Evolutionary conservation across 164 flowering plant genomes (phyloP).

Genomic region (Saururus chinensis): DNA sequence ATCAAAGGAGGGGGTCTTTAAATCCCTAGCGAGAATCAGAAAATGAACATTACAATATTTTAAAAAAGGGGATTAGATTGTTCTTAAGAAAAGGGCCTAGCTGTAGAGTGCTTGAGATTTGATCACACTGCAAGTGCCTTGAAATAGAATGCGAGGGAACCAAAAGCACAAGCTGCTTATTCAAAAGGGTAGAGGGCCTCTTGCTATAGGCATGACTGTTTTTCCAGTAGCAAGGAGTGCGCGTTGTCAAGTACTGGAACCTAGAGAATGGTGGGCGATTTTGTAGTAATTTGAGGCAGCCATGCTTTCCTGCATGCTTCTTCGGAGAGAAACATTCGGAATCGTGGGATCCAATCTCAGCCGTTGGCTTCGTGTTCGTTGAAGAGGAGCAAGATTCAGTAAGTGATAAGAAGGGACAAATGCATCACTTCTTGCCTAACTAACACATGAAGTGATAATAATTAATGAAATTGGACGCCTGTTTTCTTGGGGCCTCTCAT

Average conservation of each 20-base stretch:
- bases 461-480: neutral
- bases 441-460: neutral
- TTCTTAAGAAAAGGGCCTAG: neutral
- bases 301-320: neutral
- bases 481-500: neutral
- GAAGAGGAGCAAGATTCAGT: neutral
- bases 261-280: neutral
- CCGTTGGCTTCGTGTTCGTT: neutral
- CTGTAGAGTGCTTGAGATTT: neutral
- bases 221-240: neutral
- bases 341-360: neutral
- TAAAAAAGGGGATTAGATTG: neutral
- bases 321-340: neutral
- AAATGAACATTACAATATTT: neutral
- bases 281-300: neutral
- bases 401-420: neutral
- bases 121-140: conserved; percentile 51
- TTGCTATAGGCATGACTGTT: conserved; percentile 20
- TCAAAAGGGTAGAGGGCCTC: conserved; percentile 13
- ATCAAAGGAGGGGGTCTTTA: neutral
- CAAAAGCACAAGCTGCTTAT: conserved; percentile 12
- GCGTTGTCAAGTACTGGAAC: neutral
- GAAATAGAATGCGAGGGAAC: conserved; percentile 41
- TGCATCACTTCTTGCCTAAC: neutral
- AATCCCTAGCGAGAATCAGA: neutral